Evolutionary conservation across 1,284 basidiomycete genomes (phyloP), one percentile per base, ranked within the genome.

Genomic region (Malassezia japonica): DNA sequence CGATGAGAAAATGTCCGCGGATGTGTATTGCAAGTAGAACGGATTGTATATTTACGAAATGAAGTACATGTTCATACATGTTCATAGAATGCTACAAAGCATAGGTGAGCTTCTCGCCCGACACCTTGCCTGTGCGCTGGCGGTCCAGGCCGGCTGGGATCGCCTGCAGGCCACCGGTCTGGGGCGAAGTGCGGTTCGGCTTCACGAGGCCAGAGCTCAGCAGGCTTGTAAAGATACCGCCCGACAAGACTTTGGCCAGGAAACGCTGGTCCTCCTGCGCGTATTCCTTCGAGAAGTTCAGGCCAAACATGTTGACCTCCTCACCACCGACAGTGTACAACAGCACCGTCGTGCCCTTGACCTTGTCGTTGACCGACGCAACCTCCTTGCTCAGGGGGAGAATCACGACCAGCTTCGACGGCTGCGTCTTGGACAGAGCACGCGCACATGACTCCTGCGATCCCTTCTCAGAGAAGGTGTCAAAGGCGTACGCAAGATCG

Each of bases 391-490:
- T 57, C 9, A 65, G 61, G 29, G 60, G 61, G 46, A 72, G 60
- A 13, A 72, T 52, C 1, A 61, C 59, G 6, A 57, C 55, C 23
- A 70, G 34, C 28, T 61, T 61, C 7, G 64, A 61, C 12, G 57
- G 60, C 13, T 60, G 44, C 6, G 16, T 31, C 16, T 48, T 24
- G 9, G 61, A 59, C 29, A 72, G 57, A 12, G 59, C 60, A n/a
- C 55, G 43, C 34, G 60, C 64, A 21, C 50, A 57, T 12, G 63
- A 55, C 37, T 49, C 48, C 48, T 67, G 64, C 15, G 67, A 67
- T 6, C 64, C 65, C 24, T 63, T 52, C 38, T 67, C 64, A 7
- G 57, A 60, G 46, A 63, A 64, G 49, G 66, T 67, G 48, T 72
- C 69, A 21, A 67, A 56, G 3, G 67, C 69, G 34, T 56, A 57